Conservation (phyloP, 805 yeast species). For the Ogataea angusta region DNA sequence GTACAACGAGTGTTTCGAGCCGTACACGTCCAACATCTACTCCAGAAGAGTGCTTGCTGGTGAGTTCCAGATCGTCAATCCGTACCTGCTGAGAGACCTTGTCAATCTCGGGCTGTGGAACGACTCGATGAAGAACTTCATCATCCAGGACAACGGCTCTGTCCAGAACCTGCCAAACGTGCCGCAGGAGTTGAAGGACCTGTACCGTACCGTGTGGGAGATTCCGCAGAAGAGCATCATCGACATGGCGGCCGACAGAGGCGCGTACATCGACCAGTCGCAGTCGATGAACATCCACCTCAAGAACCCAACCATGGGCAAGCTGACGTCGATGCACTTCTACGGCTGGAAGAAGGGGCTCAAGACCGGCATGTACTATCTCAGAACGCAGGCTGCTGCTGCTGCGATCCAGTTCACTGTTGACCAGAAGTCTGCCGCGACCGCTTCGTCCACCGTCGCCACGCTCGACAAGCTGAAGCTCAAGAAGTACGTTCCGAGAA, state of each 20-base stretch:
- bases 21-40: slow-evolving; percentile 59
- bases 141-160: slow-evolving; percentile 56
- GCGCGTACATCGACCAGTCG: slow-evolving; percentile 84
- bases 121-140: slow-evolving; percentile 54
- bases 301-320: slow-evolving; percentile 94
- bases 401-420: slow-evolving; percentile 95
- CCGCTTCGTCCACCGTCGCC: slow-evolving; percentile 30
- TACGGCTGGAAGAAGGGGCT: slow-evolving; percentile 99
- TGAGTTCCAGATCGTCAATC: slow-evolving; percentile 62
- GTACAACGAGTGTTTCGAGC: slow-evolving; percentile 61
- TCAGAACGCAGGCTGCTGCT: slow-evolving; percentile 97
- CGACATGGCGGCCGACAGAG: slow-evolving; percentile 71
- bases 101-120: slow-evolving; percentile 59
- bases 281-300: slow-evolving; percentile 92
- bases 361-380: slow-evolving; percentile 98
- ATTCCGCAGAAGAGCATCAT: slow-evolving; percentile 55
- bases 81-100: slow-evolving; percentile 54
- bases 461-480: slow-evolving; percentile 30
- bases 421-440: slow-evolving; percentile 43
- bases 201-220: slow-evolving; percentile 63
- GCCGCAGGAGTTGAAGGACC: slow-evolving; percentile 51
- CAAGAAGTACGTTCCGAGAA: slow-evolving; percentile 34
- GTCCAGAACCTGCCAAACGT: slow-evolving; percentile 52
- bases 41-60: slow-evolving; percentile 63
- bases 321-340: slow-evolving; percentile 96